A percentile compares a stretch with the other conserved stretches of the same genome.
Conservation (phyloP, 1,139 yeast species). For the Pichia cactophila region DNA sequence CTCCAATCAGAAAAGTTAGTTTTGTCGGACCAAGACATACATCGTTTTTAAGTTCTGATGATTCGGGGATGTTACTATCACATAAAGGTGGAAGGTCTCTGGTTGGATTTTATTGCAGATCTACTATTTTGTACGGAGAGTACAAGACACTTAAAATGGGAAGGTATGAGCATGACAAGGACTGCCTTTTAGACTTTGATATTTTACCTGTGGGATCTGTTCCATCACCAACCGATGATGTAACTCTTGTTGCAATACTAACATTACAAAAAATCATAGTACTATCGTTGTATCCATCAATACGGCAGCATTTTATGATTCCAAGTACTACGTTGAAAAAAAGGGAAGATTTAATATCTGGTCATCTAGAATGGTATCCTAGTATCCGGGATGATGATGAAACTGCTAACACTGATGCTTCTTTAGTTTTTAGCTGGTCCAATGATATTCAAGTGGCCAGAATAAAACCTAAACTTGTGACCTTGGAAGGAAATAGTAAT, state of each 20-base stretch:
- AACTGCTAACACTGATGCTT: constrained; percentile 32
- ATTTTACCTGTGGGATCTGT: constrained; percentile 23
- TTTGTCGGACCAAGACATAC: constrained; percentile 53
- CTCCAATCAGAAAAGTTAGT: constrained; percentile 40
- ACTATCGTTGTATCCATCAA: constrained; percentile 46
- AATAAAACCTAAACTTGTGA: constrained; percentile 30
- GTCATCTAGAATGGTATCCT: constrained; percentile 57
- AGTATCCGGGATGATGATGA: constrained; percentile 27
- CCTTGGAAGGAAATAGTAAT: constrained; percentile 22
- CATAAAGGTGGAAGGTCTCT: constrained; percentile 55
- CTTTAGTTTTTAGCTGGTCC: constrained; percentile 63
- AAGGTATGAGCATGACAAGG: constrained; percentile 6
- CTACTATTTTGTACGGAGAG: constrained; percentile 48
- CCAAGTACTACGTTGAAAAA: constrained; percentile 38
- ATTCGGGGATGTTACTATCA: constrained; percentile 48
- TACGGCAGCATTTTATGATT: constrained; percentile 47
- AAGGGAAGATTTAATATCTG: constrained; percentile 33
- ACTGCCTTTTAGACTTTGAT: constrained; percentile 18
- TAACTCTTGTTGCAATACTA: constrained; percentile 57
- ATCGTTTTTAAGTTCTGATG: constrained; percentile 53
- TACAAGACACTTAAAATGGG: constrained; percentile 24
- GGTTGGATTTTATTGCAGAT: constrained; percentile 42
- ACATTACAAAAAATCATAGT: constrained; percentile 46
- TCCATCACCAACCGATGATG: constrained; percentile 17
- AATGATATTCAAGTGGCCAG: constrained; percentile 51